Percentiles rank a stretch among this genome's conserved stretches.
phyloP scores from a whole-genome alignment of 129 eudicot genomes.

The Helichrysum umbraculigerum region DNA sequence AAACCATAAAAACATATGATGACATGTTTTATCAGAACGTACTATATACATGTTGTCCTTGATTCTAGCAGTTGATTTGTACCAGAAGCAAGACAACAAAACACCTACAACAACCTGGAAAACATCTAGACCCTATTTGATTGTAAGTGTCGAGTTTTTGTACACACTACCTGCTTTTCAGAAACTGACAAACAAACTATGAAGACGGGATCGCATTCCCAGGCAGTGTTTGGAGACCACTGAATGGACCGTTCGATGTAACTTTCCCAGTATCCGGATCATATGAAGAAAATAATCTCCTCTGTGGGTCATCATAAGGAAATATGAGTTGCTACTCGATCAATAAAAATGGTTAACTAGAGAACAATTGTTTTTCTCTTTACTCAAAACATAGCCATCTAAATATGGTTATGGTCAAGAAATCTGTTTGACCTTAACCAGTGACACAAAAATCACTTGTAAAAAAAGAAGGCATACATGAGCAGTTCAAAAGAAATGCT shows the following conservation, averaged over 20 bases:
- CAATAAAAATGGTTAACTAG: background rate
- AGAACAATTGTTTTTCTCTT: background rate
- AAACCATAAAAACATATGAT: conserved; percentile 17
- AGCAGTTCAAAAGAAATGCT: background rate
- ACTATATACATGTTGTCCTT: conserved; percentile 13
- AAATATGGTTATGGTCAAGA: background rate
- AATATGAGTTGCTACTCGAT: background rate
- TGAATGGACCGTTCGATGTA: conserved; percentile 23
- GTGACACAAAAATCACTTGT: conserved; percentile 1
- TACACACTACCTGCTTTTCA: conserved; percentile 12
- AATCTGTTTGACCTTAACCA: background rate
- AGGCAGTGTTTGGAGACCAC: conserved; percentile 16
- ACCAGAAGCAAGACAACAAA: conserved; percentile 22
- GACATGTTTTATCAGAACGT: conserved; percentile 16
- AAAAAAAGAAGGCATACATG: background rate
- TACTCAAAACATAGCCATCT: background rate
- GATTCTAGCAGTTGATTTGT: conserved; percentile 1
- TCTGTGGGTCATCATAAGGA: conserved; percentile 40
- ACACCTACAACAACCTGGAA: conserved; percentile 17
- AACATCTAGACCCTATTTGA: conserved; percentile 2
- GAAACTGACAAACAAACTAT: background rate
- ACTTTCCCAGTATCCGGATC: conserved; percentile 56
- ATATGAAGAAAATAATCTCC: conserved; percentile 65
- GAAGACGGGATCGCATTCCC: conserved; percentile 33
- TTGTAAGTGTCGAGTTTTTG: background rate